A percentile compares a stretch with the other conserved stretches of the same genome.
Evolutionary conservation across 2,329 filamentous ascomycete species (phyloP).

Genomic region (Epichloe festucae): DNA sequence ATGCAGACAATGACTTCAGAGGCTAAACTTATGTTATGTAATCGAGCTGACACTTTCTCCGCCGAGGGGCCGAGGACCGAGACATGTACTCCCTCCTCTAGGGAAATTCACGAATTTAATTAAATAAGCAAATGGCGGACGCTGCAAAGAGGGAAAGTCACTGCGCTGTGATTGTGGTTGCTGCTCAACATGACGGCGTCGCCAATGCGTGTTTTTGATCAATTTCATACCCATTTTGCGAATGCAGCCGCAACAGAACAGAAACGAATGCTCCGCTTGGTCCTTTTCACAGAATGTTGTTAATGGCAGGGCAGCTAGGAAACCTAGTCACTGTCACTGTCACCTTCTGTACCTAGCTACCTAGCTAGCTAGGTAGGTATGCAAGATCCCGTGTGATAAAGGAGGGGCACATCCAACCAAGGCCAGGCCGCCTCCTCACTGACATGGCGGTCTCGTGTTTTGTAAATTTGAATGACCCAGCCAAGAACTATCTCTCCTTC

Average conservation of each 20-base stretch:
- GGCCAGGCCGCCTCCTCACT: background rate
- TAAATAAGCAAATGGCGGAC: too few relatives aligned
- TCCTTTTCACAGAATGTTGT: background rate
- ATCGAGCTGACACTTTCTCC: too few relatives aligned
- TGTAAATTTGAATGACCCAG: background rate
- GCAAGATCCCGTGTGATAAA: background rate
- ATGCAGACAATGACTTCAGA: background rate
- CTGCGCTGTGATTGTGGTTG: too few relatives aligned
- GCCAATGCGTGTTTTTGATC: background rate
- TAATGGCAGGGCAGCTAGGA: background rate
- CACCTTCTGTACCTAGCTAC: background rate
- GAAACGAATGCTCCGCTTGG: background rate
- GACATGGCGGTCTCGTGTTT: background rate
- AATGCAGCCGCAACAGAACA: too few relatives aligned
- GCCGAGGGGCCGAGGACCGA: too few relatives aligned
- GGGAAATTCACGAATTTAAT: too few relatives aligned
- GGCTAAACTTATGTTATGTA: too few relatives aligned
- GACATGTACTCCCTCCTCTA: too few relatives aligned
- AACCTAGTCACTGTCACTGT: background rate
- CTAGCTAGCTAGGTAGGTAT: background rate
- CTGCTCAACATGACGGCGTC: too few relatives aligned
- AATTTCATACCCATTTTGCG: too few relatives aligned
- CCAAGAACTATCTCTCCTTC: background rate
- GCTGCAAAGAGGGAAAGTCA: too few relatives aligned
- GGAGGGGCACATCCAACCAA: background rate